A percentile compares a stretch with the other conserved stretches of the same genome.
Evolutionary conservation across 805 yeast genomes (phyloP).

Genomic region (Candida vaughaniae): DNA sequence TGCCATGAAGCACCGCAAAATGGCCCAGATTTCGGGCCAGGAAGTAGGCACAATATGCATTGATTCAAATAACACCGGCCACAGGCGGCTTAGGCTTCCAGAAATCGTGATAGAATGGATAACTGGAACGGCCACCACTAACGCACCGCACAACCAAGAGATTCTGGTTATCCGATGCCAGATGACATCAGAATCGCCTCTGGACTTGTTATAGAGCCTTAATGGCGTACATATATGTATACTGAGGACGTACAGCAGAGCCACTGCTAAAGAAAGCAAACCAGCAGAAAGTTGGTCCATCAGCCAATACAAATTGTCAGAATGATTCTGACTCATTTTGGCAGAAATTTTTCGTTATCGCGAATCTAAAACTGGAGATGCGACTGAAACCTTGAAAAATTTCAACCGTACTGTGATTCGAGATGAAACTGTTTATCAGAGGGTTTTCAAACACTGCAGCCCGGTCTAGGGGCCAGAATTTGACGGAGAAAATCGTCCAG

Average conservation of each 20-base stretch:
- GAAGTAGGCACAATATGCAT: background rate
- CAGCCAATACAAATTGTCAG: constrained; percentile 11
- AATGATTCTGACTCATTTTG: constrained; percentile 17
- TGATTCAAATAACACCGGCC: background rate
- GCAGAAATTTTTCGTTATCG: constrained; percentile 3
- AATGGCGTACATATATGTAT: constrained; percentile 35
- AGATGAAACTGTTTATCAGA: constrained; percentile 14
- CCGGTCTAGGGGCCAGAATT: constrained; percentile 61
- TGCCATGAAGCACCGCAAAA: background rate
- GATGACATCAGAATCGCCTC: constrained; percentile 48
- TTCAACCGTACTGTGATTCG: no score
- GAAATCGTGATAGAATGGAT: no score
- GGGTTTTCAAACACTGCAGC: constrained; percentile 17
- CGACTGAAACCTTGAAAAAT: no score
- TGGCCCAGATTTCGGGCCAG: background rate
- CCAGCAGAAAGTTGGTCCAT: background rate
- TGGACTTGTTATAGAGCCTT: constrained; percentile 17
- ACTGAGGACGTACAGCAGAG: constrained; percentile 45
- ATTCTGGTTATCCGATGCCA: constrained; percentile 40
- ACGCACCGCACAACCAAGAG: constrained; percentile 24
- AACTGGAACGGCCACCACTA: constrained; percentile 30
- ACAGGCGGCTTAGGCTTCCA: no score
- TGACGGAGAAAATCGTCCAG: constrained; percentile 95
- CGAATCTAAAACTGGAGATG: no score
- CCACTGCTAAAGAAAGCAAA: constrained; percentile 28